Evolutionary conservation across 208 protist genomes (phyloP).

Genomic region (Leptomonas seymouri): DNA sequence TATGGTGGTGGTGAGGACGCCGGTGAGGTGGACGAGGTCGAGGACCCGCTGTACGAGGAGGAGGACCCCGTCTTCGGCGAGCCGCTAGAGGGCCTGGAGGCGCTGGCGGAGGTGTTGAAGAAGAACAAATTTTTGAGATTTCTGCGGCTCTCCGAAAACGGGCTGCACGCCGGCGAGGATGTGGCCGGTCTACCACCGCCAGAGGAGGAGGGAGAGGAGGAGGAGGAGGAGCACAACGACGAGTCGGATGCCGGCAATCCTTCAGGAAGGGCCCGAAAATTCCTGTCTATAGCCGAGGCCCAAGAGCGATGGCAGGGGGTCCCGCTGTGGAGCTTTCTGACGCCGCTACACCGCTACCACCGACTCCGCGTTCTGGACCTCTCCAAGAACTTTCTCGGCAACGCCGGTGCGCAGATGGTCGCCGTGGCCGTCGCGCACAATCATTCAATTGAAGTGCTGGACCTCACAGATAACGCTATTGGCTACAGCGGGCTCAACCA

Average conservation of each 20-base stretch:
- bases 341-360: conserved; percentile 77
- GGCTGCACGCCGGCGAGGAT: conserved; percentile 84
- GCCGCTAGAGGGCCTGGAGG: conserved; percentile 71
- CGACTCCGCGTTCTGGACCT: conserved; percentile 77
- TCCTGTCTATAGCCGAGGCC: conserved; percentile 20
- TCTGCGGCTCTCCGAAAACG: conserved; percentile 72
- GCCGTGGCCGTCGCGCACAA: conserved; percentile 77
- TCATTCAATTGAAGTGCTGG: conserved; percentile 66
- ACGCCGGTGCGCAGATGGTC: conserved; percentile 75
- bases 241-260: neutral
- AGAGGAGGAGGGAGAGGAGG: conserved; percentile 45
- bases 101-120: conserved; percentile 84
- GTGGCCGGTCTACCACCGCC: conserved; percentile 38
- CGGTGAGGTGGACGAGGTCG: conserved; percentile 48
- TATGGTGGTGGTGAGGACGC: conserved; percentile 30
- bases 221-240: neutral
- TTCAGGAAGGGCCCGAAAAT: neutral
- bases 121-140: conserved; percentile 92
- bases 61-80: conserved; percentile 89
- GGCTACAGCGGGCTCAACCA: conserved; percentile 69
- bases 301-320: conserved; percentile 62
- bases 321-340: conserved; percentile 77
- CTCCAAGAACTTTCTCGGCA: conserved; percentile 67
- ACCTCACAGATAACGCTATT: conserved; percentile 83
- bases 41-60: conserved; percentile 72